A percentile compares a stretch with the other conserved stretches of the same genome.
phyloP scores from a whole-genome alignment of 2,329 filamentous ascomycete species.

The Colletotrichum somersetense region DNA sequence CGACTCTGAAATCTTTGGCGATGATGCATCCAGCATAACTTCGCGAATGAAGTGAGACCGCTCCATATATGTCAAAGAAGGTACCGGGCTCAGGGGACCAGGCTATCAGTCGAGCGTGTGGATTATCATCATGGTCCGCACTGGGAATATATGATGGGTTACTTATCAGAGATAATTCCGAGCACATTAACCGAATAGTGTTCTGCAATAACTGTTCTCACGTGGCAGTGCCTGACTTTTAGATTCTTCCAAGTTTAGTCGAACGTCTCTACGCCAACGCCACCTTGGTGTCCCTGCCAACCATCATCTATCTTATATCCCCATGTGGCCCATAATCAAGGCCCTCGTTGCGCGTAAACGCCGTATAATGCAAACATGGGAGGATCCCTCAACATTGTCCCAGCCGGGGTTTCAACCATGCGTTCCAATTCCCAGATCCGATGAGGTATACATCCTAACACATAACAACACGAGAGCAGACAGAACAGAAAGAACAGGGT shows the following conservation, averaged over 20 bases:
- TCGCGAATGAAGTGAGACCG: neutral
- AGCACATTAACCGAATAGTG: constrained; percentile 11
- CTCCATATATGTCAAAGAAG: neutral
- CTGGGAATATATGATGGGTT: neutral
- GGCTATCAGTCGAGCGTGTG: neutral
- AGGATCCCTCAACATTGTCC: neutral
- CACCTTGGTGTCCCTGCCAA: constrained; percentile 2
- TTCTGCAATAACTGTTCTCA: neutral
- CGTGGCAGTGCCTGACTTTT: neutral
- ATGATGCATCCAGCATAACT: neutral
- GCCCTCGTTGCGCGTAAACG: constrained; percentile 14
- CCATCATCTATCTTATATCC: neutral
- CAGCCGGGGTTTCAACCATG: neutral
- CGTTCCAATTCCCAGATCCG: neutral
- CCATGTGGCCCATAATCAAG: neutral
- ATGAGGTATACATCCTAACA: neutral
- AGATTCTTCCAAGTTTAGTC: neutral
- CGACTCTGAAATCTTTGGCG: neutral
- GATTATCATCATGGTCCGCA: neutral
- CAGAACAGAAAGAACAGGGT: neutral
- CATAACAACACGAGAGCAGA: neutral
- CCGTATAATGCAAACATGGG: constrained; percentile 27
- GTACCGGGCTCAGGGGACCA: neutral
- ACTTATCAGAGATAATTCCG: neutral
- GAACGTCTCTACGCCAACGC: constrained; percentile 13